Evolutionary conservation across 768 basidiomycete species (phyloP).

Genomic region (Boletus subparvulus): DNA sequence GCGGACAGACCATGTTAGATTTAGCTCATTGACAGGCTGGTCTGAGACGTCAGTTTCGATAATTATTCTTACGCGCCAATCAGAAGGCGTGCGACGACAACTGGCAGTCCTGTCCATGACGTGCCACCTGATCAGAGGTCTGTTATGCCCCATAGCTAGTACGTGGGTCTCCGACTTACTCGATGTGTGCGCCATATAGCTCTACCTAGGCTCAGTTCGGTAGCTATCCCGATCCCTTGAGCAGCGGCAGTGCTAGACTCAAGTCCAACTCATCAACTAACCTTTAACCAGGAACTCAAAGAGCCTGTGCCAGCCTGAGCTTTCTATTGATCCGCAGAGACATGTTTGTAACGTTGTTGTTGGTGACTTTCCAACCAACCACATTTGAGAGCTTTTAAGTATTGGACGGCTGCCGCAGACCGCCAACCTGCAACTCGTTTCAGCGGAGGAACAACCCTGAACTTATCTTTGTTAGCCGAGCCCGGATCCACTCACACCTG

Average conservation of each 20-base stretch:
- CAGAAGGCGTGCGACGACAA: background rate
- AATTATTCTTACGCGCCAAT: background rate
- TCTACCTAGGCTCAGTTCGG: background rate
- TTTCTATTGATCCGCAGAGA: too few species aligned
- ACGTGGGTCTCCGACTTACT: background rate
- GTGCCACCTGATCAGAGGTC: background rate
- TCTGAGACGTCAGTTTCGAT: background rate
- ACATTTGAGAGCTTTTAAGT: background rate
- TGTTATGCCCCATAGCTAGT: background rate
- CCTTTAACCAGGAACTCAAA: background rate
- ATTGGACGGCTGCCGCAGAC: too few species aligned
- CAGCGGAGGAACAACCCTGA: conserved; percentile 6
- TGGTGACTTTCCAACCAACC: background rate
- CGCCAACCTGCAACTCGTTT: background rate
- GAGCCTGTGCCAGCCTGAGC: background rate
- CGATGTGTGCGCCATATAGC: background rate
- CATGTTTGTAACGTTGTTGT: background rate
- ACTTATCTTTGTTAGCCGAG: background rate
- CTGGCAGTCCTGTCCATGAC: background rate
- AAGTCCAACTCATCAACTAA: background rate
- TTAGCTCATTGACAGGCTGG: background rate
- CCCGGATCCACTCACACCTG: background rate
- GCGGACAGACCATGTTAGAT: background rate
- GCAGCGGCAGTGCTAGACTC: background rate
- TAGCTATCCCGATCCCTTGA: background rate